These are phyloP conservation scores for Cylindrodendrum hubeiense DNA, from an alignment of 2,329 filamentous ascomycete species.

Conservation along the genomic window DNA sequence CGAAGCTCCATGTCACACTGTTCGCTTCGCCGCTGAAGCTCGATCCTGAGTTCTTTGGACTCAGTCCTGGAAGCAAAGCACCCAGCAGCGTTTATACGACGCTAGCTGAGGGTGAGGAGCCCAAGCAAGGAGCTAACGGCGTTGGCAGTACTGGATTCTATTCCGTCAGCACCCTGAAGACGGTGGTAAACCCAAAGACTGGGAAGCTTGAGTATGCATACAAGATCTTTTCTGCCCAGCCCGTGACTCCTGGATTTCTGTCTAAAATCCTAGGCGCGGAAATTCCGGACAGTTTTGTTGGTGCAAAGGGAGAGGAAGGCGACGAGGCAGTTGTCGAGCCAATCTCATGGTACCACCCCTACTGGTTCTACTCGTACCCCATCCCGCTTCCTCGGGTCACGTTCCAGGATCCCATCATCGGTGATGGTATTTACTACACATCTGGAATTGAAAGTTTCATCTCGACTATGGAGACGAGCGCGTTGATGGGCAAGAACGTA, in stretches of 20 bases:
- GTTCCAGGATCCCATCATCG: conserved; percentile 84
- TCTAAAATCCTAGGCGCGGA: conserved; percentile 63
- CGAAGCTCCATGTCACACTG: conserved; percentile 87
- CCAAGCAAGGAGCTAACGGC: conserved; percentile 64
- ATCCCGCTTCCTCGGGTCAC: conserved; percentile 85
- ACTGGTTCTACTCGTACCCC: conserved; percentile 88
- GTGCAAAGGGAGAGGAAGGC: conserved; percentile 46
- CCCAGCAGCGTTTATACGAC: conserved; percentile 89
- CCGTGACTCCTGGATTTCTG: conserved; percentile 66
- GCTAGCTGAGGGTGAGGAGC: conserved; percentile 70
- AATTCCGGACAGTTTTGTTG: conserved; percentile 57
- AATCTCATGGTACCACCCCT: conserved; percentile 82
- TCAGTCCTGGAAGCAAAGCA: conserved; percentile 67
- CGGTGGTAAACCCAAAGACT: conserved; percentile 71
- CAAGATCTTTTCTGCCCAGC: conserved; percentile 73
- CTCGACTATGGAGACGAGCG: conserved; percentile 97
- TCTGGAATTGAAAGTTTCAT: conserved; percentile 92
- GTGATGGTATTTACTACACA: conserved; percentile 76
- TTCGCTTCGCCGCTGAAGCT: conserved; percentile 84
- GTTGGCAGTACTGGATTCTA: conserved; percentile 85
- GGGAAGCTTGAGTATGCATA: conserved; percentile 68
- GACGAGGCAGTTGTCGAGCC: conserved; percentile 53
- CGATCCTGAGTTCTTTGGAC: conserved; percentile 78
- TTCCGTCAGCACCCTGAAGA: conserved; percentile 81
- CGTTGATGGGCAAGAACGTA: conserved; percentile 90